Evolutionary conservation across 2,329 filamentous ascomycete species (phyloP).

Genomic region (Aureobasidium musti): DNA sequence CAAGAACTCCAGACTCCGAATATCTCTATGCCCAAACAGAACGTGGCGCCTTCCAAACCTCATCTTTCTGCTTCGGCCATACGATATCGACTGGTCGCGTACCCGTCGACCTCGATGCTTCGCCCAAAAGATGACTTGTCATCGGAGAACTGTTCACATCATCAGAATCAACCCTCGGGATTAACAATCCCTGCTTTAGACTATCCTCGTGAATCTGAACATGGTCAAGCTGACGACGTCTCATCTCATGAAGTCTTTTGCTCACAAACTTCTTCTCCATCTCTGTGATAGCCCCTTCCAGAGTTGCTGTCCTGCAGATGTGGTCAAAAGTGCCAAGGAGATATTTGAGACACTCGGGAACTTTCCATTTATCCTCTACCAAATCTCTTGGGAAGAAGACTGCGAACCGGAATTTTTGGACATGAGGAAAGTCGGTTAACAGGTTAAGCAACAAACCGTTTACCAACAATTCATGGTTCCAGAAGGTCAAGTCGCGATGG

Average conservation of each 20-base stretch:
- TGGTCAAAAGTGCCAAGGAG: not conserved
- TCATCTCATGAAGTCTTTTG: not conserved
- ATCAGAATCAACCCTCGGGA: not conserved
- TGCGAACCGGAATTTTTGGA: not conserved
- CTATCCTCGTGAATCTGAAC: slow-evolving; percentile 5
- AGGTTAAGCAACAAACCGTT: not conserved
- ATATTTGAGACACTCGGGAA: not conserved
- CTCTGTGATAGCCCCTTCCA: not conserved
- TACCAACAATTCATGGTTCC: not conserved
- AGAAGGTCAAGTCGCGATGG: not conserved
- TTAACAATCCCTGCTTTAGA: not conserved
- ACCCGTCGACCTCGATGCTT: not conserved
- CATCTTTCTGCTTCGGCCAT: not conserved
- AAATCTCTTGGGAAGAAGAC: not conserved
- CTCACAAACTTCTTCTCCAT: not conserved
- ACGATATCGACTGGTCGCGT: not conserved
- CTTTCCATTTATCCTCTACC: not conserved
- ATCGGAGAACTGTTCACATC: not conserved
- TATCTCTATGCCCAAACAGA: not conserved
- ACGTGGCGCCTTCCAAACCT: not conserved
- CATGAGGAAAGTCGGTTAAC: not conserved
- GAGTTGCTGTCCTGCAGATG: not conserved
- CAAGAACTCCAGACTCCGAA: not conserved
- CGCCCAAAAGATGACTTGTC: not conserved
- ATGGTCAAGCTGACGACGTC: not conserved